These are phyloP conservation scores for Dalbergia cochinchinensis DNA, from an alignment of 306 rosid genomes.

Conservation along the genomic window DNA sequence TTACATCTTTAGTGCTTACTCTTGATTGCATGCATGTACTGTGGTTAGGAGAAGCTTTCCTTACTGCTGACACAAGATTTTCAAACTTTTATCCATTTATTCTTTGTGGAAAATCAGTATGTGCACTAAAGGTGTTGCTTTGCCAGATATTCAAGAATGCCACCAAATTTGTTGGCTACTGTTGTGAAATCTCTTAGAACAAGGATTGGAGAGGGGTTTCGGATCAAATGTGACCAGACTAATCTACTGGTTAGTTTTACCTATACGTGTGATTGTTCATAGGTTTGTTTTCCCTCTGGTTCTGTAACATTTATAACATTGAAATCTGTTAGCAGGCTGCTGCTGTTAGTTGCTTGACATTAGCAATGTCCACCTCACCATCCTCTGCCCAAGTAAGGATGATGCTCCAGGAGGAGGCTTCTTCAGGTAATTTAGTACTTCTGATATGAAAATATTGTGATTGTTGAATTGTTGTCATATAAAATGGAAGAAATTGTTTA, in stretches of 20 bases:
- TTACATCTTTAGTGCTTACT: background rate
- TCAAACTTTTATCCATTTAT: conserved; percentile 5
- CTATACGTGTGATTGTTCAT: too few species aligned
- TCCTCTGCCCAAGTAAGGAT: conserved; percentile 70
- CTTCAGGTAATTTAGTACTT: too few species aligned
- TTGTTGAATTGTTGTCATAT: background rate
- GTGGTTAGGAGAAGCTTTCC: conserved; percentile 21
- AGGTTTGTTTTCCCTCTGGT: too few species aligned
- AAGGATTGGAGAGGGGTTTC: conserved; percentile 77
- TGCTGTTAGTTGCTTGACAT: conserved; percentile 82
- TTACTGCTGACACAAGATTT: conserved; percentile 12
- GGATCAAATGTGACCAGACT: conserved; percentile 71
- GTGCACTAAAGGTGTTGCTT: too few species aligned
- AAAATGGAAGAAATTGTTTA: background rate
- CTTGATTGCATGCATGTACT: background rate
- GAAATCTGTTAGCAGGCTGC: too few species aligned
- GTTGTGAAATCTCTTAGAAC: conserved; percentile 70
- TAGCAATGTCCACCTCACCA: conserved; percentile 75
- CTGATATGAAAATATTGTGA: conserved; percentile 59
- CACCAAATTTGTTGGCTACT: conserved; percentile 75
- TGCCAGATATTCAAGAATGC: conserved; percentile 97
- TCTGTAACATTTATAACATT: too few species aligned
- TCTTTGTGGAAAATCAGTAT: conserved; percentile 38
- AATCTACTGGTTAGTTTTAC: too few species aligned
- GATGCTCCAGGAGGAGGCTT: conserved; percentile 71